These are phyloP conservation scores for Testicularia cyperi DNA, from an alignment of 1,284 basidiomycete species.

Conservation along the genomic window DNA sequence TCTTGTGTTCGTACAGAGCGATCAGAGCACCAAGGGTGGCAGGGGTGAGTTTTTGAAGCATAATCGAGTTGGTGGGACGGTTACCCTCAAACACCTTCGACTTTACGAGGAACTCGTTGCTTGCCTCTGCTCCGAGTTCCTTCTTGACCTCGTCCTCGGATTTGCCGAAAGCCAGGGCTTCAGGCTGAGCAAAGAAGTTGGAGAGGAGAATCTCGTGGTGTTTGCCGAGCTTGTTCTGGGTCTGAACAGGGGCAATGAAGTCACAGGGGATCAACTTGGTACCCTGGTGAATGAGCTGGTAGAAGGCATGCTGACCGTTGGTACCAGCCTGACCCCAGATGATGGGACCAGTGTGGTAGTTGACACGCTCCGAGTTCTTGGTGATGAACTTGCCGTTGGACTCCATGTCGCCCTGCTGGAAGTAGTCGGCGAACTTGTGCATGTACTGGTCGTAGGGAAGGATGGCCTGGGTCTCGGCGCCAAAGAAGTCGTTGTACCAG, in stretches of 20 bases:
- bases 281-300: slow-evolving; percentile 89
- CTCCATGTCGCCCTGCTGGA: slow-evolving; percentile 99
- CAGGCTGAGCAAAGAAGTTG: slow-evolving; percentile 96
- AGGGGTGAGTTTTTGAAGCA: slow-evolving; percentile 90
- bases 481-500: slow-evolving; percentile 99
- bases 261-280: slow-evolving; percentile 75
- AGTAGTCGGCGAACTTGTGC: slow-evolving; percentile 99
- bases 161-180: slow-evolving; percentile 93
- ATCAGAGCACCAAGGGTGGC: slow-evolving; percentile 84
- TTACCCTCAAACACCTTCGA: slow-evolving; percentile 98
- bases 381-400: slow-evolving; percentile 97
- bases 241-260: slow-evolving; percentile 90
- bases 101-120: slow-evolving; percentile 83
- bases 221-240: slow-evolving; percentile 82
- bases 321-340: slow-evolving; percentile 98
- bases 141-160: slow-evolving; percentile 81
- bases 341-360: slow-evolving; percentile 97
- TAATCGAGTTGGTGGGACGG: slow-evolving; percentile 91
- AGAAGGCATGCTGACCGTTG: slow-evolving; percentile 99
- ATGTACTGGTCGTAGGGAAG: slow-evolving; percentile 98
- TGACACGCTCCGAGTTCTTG: slow-evolving; percentile 84
- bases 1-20: slow-evolving; percentile 97
- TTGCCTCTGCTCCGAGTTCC: slow-evolving; percentile 74
- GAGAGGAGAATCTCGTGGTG: slow-evolving; percentile 96
- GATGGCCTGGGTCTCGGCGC: slow-evolving; percentile 88